Conservation (phyloP, 495 filamentous ascomycete species). For the Aspergillus campestris region DNA sequence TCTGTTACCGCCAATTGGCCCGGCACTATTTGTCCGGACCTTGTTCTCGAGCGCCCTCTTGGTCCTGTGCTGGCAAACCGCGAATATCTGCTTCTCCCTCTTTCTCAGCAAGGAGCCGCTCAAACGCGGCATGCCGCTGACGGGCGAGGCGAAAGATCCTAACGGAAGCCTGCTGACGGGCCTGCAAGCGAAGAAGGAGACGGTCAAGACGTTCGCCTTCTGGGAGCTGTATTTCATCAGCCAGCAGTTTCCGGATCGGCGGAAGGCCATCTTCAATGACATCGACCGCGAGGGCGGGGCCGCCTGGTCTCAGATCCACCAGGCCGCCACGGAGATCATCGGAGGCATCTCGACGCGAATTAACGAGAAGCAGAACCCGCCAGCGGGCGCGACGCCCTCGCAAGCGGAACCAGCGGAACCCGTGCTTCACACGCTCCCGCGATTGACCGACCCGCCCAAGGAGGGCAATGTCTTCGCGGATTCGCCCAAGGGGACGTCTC, state of each 20-base stretch:
- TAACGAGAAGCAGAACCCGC: constrained; percentile 45
- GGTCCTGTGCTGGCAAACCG: constrained; percentile 60
- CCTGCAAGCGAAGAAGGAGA: constrained; percentile 55
- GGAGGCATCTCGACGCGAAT: constrained; percentile 58
- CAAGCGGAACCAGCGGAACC: constrained; percentile 24
- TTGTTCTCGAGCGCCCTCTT: constrained; percentile 57
- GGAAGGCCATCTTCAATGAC: constrained; percentile 79
- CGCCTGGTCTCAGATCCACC: constrained; percentile 72
- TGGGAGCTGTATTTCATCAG: constrained; percentile 84
- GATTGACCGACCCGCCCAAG: constrained; percentile 44
- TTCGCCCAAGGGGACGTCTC: constrained; percentile 38
- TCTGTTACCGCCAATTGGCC: constrained; percentile 46
- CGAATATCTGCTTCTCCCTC: constrained; percentile 65
- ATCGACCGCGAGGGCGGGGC: constrained; percentile 73
- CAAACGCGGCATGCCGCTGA: constrained; percentile 76
- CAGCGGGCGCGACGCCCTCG: constrained; percentile 20
- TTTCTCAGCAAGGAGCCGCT: constrained; percentile 74
- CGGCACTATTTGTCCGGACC: constrained; percentile 51
- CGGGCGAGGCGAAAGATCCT: constrained; percentile 74
- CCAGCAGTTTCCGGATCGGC: constrained; percentile 58
- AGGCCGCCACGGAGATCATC: constrained; percentile 57
- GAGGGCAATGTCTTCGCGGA: constrained; percentile 50
- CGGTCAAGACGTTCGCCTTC: constrained; percentile 67
- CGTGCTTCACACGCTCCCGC: constrained; percentile 39
- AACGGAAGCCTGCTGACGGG: constrained; percentile 85